Evolutionary conservation across 2,329 filamentous ascomycete genomes (phyloP).

Genomic region (Ambrosiella cleistominuta): DNA sequence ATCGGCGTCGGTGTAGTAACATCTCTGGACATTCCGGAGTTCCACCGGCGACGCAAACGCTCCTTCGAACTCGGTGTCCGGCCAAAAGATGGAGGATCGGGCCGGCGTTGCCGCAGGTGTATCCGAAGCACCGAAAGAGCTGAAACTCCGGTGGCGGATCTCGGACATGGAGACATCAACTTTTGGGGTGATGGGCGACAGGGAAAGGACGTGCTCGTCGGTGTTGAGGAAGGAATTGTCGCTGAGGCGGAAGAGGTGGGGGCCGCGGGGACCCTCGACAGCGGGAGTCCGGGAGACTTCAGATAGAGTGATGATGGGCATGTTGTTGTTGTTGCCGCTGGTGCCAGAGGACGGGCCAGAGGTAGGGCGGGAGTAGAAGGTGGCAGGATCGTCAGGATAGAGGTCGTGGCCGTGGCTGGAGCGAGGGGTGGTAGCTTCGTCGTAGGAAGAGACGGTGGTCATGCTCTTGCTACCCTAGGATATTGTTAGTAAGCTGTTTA

Average conservation of each 20-base stretch:
- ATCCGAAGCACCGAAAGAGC: neutral
- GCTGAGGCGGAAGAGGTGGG: slow-evolving; percentile 68
- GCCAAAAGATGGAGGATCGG: slow-evolving; percentile 19
- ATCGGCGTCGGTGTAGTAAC: slow-evolving; percentile 37
- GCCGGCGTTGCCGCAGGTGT: neutral
- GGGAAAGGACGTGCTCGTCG: slow-evolving; percentile 39
- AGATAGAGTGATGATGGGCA: neutral
- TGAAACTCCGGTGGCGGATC: neutral
- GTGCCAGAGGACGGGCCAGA: neutral
- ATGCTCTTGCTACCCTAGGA: slow-evolving; percentile 54
- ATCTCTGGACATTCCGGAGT: neutral
- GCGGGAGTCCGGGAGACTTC: slow-evolving; percentile 29
- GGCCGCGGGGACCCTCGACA: slow-evolving; percentile 65
- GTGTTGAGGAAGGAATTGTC: slow-evolving; percentile 31
- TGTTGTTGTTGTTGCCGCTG: neutral
- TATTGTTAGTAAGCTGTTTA: slow-evolving; percentile 6
- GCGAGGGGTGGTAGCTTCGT: slow-evolving; percentile 64
- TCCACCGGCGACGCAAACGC: neutral
- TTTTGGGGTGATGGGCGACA: slow-evolving; percentile 59
- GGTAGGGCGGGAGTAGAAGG: slow-evolving; percentile 39
- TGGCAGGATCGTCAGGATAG: slow-evolving; percentile 20
- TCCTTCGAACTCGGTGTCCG: slow-evolving; percentile 7
- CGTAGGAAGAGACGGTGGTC: slow-evolving; percentile 73
- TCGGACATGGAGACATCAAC: slow-evolving; percentile 19
- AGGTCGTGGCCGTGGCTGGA: slow-evolving; percentile 36